phyloP scores from a whole-genome alignment of 768 basidiomycete genomes.

The Mycena leptocephala region DNA sequence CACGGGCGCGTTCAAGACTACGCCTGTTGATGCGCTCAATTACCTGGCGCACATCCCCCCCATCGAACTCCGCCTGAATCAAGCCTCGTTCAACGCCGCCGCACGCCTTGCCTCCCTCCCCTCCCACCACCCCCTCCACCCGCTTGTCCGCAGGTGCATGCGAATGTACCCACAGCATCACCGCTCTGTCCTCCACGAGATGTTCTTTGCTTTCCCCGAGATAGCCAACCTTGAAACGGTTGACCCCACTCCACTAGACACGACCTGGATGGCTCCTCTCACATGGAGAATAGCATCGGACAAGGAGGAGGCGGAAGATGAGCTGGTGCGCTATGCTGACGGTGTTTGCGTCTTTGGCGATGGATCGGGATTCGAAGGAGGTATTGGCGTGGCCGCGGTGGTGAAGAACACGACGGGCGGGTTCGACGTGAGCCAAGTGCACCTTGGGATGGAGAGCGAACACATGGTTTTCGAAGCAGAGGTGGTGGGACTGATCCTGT shows the following conservation, averaged over 20 bases:
- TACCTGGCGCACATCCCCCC: constrained; percentile 9
- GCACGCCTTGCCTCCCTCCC: neutral
- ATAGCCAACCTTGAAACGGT: constrained; percentile 3
- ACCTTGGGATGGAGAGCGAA: too few relatives aligned
- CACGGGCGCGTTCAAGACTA: constrained; percentile 35
- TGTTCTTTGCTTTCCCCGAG: neutral
- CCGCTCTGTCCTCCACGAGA: neutral
- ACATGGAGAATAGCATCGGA: neutral
- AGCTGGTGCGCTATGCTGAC: neutral
- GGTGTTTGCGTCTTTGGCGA: too few relatives aligned
- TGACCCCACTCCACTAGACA: neutral
- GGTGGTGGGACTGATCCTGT: neutral
- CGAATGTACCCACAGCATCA: neutral
- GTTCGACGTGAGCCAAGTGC: too few relatives aligned
- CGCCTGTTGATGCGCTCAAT: constrained; percentile 2
- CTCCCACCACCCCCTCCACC: neutral
- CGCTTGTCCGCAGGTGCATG: neutral
- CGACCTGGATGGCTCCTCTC: neutral
- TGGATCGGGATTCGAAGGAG: too few relatives aligned
- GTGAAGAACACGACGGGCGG: too few relatives aligned
- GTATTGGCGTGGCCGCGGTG: too few relatives aligned
- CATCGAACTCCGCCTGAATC: constrained; percentile 1
- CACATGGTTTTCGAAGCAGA: constrained; percentile 8
- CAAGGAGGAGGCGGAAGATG: neutral
- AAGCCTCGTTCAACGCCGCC: neutral